Evolutionary conservation across 192 early-diverging fungal genomes (phyloP).

Genomic region (Coemansia sp.): DNA sequence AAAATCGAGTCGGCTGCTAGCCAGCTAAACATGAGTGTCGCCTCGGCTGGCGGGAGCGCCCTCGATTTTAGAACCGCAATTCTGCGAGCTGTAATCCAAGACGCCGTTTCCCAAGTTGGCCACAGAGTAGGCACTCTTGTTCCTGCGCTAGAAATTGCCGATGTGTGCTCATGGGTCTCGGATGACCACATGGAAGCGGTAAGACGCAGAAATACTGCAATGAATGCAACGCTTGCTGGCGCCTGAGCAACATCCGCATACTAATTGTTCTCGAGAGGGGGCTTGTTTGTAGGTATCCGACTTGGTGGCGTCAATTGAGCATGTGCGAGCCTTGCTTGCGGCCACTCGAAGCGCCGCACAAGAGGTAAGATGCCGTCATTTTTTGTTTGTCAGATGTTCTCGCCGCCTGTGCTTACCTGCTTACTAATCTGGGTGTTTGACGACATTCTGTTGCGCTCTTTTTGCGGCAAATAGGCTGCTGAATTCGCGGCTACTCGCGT

Average conservation of each 20-base stretch:
- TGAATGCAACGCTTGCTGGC: background rate
- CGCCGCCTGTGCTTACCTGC: background rate
- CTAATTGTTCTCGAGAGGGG: background rate
- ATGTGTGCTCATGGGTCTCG: conserved; percentile 7
- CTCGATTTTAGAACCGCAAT: conserved; percentile 11
- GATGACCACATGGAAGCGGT: conserved; percentile 16
- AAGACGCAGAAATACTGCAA: background rate
- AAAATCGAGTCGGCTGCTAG: conserved; percentile 31
- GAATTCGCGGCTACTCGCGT: background rate
- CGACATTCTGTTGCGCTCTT: background rate
- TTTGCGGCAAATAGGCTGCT: background rate
- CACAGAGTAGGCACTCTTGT: background rate
- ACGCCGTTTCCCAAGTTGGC: conserved; percentile 15
- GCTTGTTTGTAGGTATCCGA: conserved; percentile 4
- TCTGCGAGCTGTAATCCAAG: conserved; percentile 17
- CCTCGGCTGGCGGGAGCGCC: conserved; percentile 2
- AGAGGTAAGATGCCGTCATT: conserved; percentile 1
- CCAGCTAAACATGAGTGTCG: conserved; percentile 25
- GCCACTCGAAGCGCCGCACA: background rate
- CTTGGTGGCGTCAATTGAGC: background rate
- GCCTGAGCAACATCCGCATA: background rate
- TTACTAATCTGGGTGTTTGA: background rate
- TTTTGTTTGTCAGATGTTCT: background rate
- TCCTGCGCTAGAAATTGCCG: conserved; percentile 3
- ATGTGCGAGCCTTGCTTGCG: background rate